phyloP scores from a whole-genome alignment of 2,329 filamentous ascomycete species.

The Colletotrichum sublineola region DNA sequence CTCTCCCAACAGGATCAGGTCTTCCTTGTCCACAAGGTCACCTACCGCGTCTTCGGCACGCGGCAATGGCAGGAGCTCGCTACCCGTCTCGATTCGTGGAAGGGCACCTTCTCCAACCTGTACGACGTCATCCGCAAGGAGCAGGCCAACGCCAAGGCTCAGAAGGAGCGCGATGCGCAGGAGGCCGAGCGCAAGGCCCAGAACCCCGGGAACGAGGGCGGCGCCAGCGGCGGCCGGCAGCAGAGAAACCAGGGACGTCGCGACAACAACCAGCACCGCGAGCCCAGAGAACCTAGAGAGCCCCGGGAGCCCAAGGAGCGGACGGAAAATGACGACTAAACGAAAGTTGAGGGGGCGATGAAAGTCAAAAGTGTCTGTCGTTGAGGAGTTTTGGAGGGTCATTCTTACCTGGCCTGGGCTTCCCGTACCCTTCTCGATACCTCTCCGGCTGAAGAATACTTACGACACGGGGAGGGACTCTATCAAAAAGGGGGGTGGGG shows the following conservation, averaged over 20 bases:
- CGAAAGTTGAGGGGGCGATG: not conserved
- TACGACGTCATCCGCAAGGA: conserved; percentile 83
- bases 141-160: conserved; percentile 81
- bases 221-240: conserved; percentile 47
- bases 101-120: conserved; percentile 83
- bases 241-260: conserved; percentile 50
- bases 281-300: conserved; percentile 49
- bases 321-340: conserved; percentile 70
- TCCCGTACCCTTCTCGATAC: not conserved
- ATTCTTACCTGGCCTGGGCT: not conserved
- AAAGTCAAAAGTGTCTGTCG: not conserved
- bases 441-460: not conserved
- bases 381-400: conserved; percentile 1
- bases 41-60: conserved; percentile 96
- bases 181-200: conserved; percentile 77
- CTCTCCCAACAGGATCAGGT: conserved; percentile 92
- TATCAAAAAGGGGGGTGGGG: not conserved
- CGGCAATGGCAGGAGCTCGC: conserved; percentile 98
- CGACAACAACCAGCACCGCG: conserved; percentile 46
- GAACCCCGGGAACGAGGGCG: conserved; percentile 54
- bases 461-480: not conserved
- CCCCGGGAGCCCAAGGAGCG: conserved; percentile 58
- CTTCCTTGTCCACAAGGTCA: conserved; percentile 95
- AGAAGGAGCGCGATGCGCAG: conserved; percentile 82
- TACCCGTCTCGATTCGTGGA: conserved; percentile 91